phyloP scores from a whole-genome alignment of 1,139 yeast genomes.

The Suhomyces kunorum region DNA sequence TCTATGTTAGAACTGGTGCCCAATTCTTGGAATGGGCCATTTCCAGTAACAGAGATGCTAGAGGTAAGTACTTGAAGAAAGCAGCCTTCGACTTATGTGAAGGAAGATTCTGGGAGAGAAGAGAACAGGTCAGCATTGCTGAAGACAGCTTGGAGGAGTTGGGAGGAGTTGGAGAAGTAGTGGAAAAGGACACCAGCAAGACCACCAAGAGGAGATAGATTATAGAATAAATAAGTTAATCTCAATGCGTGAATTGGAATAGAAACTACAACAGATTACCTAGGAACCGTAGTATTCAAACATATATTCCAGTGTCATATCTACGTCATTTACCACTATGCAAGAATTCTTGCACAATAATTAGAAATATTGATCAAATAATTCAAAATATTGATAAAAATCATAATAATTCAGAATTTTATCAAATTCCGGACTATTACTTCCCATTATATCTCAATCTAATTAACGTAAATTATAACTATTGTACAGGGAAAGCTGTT shows the following conservation, averaged over 20 bases:
- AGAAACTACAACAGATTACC: too few relatives aligned
- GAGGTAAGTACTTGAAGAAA: conserved; percentile 87
- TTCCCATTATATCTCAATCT: too few relatives aligned
- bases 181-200: conserved; percentile 72
- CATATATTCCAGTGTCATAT: too few relatives aligned
- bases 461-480: background rate
- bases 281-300: too few relatives aligned
- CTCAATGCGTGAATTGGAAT: too few relatives aligned
- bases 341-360: too few relatives aligned
- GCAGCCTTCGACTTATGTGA: conserved; percentile 90
- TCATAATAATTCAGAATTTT: background rate
- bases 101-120: conserved; percentile 98
- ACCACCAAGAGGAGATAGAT: conserved; percentile 41
- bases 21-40: conserved; percentile 91
- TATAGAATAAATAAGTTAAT: too few relatives aligned
- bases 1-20: conserved; percentile 84
- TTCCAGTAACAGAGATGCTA: conserved; percentile 78
- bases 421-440: too few relatives aligned
- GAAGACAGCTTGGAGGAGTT: conserved; percentile 88
- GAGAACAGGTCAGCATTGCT: conserved; percentile 85
- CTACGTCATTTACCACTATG: too few relatives aligned
- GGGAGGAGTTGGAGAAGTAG: conserved; percentile 88
- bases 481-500: conserved; percentile 9
- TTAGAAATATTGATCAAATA: too few relatives aligned
- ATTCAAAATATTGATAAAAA: too few relatives aligned